Evolutionary conservation across 257 asterid species (phyloP).

Genomic region (Parsonsia alboflavescens): DNA sequence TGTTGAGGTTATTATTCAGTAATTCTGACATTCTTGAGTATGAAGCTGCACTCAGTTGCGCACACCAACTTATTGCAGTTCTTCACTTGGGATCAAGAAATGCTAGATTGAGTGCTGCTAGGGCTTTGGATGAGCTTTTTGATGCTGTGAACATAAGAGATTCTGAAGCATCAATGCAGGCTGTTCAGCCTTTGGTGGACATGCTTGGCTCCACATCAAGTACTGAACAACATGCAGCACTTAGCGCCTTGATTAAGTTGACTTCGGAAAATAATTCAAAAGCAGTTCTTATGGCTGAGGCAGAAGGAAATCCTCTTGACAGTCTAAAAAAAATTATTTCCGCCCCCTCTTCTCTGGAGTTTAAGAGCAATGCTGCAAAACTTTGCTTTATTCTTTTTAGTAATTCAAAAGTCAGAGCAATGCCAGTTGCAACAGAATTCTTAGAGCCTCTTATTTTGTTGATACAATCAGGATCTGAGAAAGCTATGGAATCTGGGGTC

Average conservation of each 20-base stretch:
- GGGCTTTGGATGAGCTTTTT: conserved; percentile 68
- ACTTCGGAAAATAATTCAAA: conserved; percentile 48
- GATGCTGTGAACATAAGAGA: conserved; percentile 56
- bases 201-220: conserved; percentile 60
- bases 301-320: conserved; percentile 61
- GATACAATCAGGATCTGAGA: conserved; percentile 58
- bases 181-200: conserved; percentile 74
- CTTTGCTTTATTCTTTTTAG: conserved; percentile 59
- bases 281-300: conserved; percentile 56
- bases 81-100: conserved; percentile 86
- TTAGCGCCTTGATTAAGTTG: conserved; percentile 67
- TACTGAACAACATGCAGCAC: conserved; percentile 62
- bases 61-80: conserved; percentile 72
- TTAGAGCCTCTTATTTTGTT: conserved; percentile 58
- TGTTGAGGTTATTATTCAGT: conserved; percentile 63
- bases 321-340: conserved; percentile 53
- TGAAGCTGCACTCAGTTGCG: conserved; percentile 60
- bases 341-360: conserved; percentile 46
- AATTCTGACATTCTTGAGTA: conserved; percentile 53
- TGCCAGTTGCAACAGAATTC: conserved; percentile 50
- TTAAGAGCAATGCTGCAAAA: conserved; percentile 71
- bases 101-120: conserved; percentile 70
- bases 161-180: conserved; percentile 67
- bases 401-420: conserved; percentile 48
- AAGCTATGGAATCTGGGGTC: conserved; percentile 62